Evolutionary conservation across 176 grass and related monocot species (phyloP), one percentile per base, ranked within the genome.

Genomic region (Dendrocalamus sinicus): DNA sequence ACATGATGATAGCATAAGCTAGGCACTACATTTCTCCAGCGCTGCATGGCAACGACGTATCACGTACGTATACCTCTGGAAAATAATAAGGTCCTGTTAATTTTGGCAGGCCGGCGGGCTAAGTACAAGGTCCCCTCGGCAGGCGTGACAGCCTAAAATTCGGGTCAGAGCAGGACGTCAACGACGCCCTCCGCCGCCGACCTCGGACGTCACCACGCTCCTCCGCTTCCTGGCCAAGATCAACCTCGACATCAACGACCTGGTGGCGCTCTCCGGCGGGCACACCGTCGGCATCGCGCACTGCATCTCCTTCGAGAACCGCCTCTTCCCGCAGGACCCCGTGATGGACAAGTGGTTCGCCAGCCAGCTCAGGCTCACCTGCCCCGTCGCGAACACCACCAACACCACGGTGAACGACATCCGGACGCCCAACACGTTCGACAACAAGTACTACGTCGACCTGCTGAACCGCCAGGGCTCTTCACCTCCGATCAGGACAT

Each of bases 251-350:
- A 26, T 62, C 74, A 30, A 50, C 57, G 91, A 90, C 66, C 82
- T 93, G n/a, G 91, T 94, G 5, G 70, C 92, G 7, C 74, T 94
- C 28, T 91, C 89, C 41, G 92, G 92, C 37, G 86, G 86, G 24
- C 92, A 91, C 86, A 94, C 92, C 71, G 76, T 91, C 11, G 92
- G 92, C 57, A 26, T 89, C 53, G 73, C 86, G 50, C 89, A 94
- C 76, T 91, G 92, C 84, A 1, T 2, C 19, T 91, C 92, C 60
- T 94, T 91, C 84, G 3, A 26, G 0, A 0, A 55, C 1, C 48
- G 92, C 4, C 89, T 94, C 7, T 91, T 67, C 71, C 92, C 92
- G 19, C 63, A 87, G 37, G 92, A 94, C 74, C 4, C 35, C 46
- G 85, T 6, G 70, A 72, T 94, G 83, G 0, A 94, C 75, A 10